Conservation (phyloP, 441 rosid genomes). For the Raphanus hybrid region DNA sequence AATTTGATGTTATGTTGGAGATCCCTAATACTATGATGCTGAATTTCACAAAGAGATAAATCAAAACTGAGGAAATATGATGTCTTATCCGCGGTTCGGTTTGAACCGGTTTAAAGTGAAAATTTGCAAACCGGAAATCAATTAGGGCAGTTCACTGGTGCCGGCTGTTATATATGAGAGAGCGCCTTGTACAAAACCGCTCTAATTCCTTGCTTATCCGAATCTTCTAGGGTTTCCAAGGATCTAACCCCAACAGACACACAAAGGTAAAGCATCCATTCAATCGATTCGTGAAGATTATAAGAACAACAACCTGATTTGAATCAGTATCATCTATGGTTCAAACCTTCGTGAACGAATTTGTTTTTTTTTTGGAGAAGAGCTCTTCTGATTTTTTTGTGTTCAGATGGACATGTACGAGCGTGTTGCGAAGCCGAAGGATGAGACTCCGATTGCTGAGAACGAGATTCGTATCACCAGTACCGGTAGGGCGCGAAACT, state of each 20-base stretch:
- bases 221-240: conserved; percentile 35
- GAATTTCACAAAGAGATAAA: too few relatives aligned
- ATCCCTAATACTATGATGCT: too few relatives aligned
- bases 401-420: conserved; percentile 76
- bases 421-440: conserved; percentile 91
- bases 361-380: not conserved
- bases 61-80: not conserved
- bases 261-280: conserved; percentile 27
- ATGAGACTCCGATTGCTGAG: conserved; percentile 81
- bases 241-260: conserved; percentile 26
- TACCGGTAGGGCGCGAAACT: conserved; percentile 90
- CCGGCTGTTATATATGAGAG: conserved; percentile 42
- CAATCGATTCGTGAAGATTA: conserved; percentile 25
- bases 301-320: conserved; percentile 1
- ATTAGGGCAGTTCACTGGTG: conserved; percentile 53
- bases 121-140: conserved; percentile 42
- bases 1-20: too few relatives aligned
- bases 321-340: not conserved
- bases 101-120: conserved; percentile 25
- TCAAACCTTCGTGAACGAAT: not conserved
- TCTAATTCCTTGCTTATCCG: conserved; percentile 17
- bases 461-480: conserved; percentile 98
- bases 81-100: conserved; percentile 13
- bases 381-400: not conserved
- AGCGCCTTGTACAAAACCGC: conserved; percentile 32